These are phyloP conservation scores for Termitomyces sp. DNA, from an alignment of 1,284 basidiomycete genomes.

Conservation along the genomic window DNA sequence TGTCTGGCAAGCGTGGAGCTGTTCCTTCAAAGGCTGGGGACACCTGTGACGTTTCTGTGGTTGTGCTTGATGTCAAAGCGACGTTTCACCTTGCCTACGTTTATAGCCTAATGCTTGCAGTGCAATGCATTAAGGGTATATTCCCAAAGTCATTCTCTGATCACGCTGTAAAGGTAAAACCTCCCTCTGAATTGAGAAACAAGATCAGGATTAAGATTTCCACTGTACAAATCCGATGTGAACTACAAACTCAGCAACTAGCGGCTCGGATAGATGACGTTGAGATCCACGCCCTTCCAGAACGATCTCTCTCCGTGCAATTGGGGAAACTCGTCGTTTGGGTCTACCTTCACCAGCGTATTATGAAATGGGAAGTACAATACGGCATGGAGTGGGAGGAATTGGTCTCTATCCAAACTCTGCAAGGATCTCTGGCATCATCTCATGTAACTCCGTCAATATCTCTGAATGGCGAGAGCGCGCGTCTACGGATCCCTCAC, in stretches of 20 bases:
- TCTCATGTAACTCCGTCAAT: constrained; percentile 32
- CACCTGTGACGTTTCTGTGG: constrained; percentile 34
- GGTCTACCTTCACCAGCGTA: constrained; percentile 35
- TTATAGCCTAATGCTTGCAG: constrained; percentile 70
- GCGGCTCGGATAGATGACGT: constrained; percentile 45
- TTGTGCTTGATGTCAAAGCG: constrained; percentile 36
- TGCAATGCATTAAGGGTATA: constrained; percentile 48
- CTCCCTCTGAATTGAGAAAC: constrained; percentile 18
- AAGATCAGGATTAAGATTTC: constrained; percentile 32
- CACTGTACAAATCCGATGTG: constrained; percentile 41
- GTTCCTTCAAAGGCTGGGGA: constrained; percentile 22
- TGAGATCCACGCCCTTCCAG: constrained; percentile 19
- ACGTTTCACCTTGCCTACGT: constrained; percentile 66
- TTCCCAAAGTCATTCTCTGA: constrained; percentile 23
- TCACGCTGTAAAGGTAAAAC: constrained; percentile 5
- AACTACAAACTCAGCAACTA: constrained; percentile 43
- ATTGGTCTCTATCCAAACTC: constrained; percentile 58
- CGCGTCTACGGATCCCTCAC: constrained; percentile 75
- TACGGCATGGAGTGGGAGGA: constrained; percentile 70
- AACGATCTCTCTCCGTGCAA: constrained; percentile 24
- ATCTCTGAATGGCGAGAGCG: constrained; percentile 57
- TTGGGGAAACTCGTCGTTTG: constrained; percentile 39
- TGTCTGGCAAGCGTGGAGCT: constrained; percentile 30
- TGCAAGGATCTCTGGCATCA: constrained; percentile 41
- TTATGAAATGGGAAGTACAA: constrained; percentile 29